Conservation (phyloP, 1,284 basidiomycete genomes). For the Butyriboletus appendiculatus region DNA sequence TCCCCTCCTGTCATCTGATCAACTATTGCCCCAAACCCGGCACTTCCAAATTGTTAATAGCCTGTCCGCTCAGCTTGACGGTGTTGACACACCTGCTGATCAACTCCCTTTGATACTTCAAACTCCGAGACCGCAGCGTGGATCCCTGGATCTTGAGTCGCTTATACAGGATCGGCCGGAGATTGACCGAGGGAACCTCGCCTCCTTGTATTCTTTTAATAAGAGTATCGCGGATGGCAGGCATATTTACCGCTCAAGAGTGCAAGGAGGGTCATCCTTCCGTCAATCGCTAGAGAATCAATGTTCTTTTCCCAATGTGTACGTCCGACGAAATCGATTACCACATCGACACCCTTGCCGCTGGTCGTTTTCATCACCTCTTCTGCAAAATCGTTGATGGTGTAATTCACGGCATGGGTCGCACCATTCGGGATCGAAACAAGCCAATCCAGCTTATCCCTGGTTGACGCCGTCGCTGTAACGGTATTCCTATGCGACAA, state of each 20-base stretch:
- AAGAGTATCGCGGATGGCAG: constrained; percentile 24
- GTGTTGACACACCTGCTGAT: constrained; percentile 54
- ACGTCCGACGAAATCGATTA: constrained; percentile 89
- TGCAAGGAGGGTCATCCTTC: constrained; percentile 74
- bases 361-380: constrained; percentile 65
- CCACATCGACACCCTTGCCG: constrained; percentile 73
- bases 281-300: constrained; percentile 74
- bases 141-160: constrained; percentile 89
- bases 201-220: constrained; percentile 50
- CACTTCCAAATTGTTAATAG: constrained; percentile 4
- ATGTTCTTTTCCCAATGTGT: constrained; percentile 87
- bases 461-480: constrained; percentile 83
- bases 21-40: constrained; percentile 52
- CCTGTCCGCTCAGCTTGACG: not conserved
- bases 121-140: constrained; percentile 80
- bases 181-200: constrained; percentile 62
- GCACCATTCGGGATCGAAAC: constrained; percentile 62
- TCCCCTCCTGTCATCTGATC: constrained; percentile 57
- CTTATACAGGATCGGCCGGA: constrained; percentile 79
- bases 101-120: constrained; percentile 80
- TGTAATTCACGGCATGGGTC: constrained; percentile 85
- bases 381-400: constrained; percentile 75
- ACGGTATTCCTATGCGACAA: constrained; percentile 57
- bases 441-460: constrained; percentile 84
- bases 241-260: constrained; percentile 62